Evolutionary conservation across 768 basidiomycete genomes (phyloP).

Genomic region (Podaxis sp.): DNA sequence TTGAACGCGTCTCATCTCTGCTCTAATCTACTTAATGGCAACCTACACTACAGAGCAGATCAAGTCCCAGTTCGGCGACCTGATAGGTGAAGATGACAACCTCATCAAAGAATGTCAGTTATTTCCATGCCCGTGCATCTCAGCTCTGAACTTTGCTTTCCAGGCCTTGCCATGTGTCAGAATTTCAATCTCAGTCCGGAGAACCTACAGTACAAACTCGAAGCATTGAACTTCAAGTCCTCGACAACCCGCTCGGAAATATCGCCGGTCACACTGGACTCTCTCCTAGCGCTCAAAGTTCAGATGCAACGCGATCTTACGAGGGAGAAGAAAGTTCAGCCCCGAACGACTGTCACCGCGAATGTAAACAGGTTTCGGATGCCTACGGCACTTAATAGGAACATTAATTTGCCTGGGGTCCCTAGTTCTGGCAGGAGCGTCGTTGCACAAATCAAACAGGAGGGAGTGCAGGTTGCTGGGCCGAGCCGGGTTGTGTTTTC

Average conservation of each 20-base stretch:
- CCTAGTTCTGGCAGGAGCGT: constrained; percentile 12
- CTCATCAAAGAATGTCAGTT: constrained; percentile 50
- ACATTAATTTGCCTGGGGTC: constrained; percentile 12
- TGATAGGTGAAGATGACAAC: constrained; percentile 31
- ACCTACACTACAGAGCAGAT: constrained; percentile 21
- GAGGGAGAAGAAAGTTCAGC: constrained; percentile 31
- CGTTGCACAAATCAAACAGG: constrained; percentile 33
- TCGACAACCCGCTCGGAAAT: constrained; percentile 35
- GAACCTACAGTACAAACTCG: constrained; percentile 65
- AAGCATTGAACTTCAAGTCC: constrained; percentile 47
- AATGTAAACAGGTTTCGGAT: constrained; percentile 36
- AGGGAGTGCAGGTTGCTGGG: constrained; percentile 28
- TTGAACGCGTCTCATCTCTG: background rate
- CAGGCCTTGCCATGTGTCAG: constrained; percentile 65
- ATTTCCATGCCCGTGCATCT: too few species aligned
- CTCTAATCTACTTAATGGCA: background rate
- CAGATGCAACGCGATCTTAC: constrained; percentile 47
- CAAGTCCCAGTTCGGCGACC: constrained; percentile 23
- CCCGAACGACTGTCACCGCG: constrained; percentile 24
- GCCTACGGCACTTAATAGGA: constrained; percentile 26
- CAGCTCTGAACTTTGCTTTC: background rate
- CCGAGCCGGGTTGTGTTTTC: constrained; percentile 32
- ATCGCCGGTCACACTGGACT: constrained; percentile 45
- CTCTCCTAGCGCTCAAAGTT: constrained; percentile 43
- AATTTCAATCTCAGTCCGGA: constrained; percentile 55